Evolutionary conservation across 805 yeast species (phyloP).

Genomic region (Barnettozyma vustinii): DNA sequence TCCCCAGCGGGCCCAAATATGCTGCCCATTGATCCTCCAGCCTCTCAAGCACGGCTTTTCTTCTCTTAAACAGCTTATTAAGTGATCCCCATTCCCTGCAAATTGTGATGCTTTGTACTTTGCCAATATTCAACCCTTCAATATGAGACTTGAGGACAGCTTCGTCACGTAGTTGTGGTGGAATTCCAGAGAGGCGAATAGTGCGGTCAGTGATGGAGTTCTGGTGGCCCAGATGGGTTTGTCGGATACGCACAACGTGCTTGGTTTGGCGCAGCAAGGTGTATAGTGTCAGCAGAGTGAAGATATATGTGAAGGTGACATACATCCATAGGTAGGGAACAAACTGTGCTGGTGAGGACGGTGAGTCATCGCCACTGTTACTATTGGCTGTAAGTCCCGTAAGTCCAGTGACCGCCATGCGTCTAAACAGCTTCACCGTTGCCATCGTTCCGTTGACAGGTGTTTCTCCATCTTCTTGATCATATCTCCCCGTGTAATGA

Average conservation of each 20-base stretch:
- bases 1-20: conserved; percentile 43
- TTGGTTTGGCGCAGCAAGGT: conserved; percentile 64
- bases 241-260: conserved; percentile 72
- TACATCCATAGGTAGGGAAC: conserved; percentile 76
- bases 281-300: conserved; percentile 62
- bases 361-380: conserved; percentile 29
- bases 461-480: conserved; percentile 44
- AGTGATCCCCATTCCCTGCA: conserved; percentile 84
- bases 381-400: conserved; percentile 1
- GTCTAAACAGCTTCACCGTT: neutral
- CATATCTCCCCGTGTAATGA: conserved; percentile 76
- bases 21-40: conserved; percentile 72
- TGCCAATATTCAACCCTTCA: conserved; percentile 73
- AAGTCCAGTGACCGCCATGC: neutral
- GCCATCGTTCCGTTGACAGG: neutral
- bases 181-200: conserved; percentile 81
- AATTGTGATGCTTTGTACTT: conserved; percentile 67
- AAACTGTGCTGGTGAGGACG: conserved; percentile 33
- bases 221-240: conserved; percentile 76
- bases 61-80: conserved; percentile 56
- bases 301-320: conserved; percentile 79
- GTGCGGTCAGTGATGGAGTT: conserved; percentile 90
- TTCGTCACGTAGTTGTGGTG: conserved; percentile 71
- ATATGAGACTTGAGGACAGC: conserved; percentile 67
- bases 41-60: conserved; percentile 46